Evolutionary conservation across 371 early-diverging fungal genomes (phyloP).

Genomic region (Blakeslea trispora): DNA sequence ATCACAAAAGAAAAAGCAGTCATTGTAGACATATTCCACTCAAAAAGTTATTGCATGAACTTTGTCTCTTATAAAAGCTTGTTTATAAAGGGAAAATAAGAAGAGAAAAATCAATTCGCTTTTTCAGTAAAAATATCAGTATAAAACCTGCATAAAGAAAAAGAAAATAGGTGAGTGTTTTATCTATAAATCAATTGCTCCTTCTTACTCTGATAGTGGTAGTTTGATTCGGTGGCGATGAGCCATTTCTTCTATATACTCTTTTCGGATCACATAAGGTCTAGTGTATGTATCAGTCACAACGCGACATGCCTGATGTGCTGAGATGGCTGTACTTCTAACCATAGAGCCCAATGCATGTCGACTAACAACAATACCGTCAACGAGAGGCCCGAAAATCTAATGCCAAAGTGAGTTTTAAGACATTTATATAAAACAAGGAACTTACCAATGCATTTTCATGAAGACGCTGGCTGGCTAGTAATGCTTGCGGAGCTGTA

Average conservation of each 20-base stretch:
- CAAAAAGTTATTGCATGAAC: too few species aligned
- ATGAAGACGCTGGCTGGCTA: conserved; percentile 42
- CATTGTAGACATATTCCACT: too few species aligned
- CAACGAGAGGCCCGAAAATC: conserved; percentile 72
- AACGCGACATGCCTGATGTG: conserved; percentile 62
- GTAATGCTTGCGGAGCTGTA: conserved; percentile 27
- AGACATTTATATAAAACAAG: too few species aligned
- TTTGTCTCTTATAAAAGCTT: too few species aligned
- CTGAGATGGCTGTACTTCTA: conserved; percentile 71
- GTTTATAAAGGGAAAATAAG: too few species aligned
- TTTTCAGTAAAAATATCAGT: conserved; percentile 22
- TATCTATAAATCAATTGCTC: too few species aligned
- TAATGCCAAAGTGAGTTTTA: too few species aligned
- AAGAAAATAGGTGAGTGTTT: too few species aligned
- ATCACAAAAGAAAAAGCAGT: neutral
- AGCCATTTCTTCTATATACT: conserved; percentile 62
- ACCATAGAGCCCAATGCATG: conserved; percentile 71
- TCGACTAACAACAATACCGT: conserved; percentile 72
- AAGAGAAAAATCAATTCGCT: neutral
- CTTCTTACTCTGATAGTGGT: conserved; percentile 49
- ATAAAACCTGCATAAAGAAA: conserved; percentile 16
- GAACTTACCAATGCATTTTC: conserved; percentile 51
- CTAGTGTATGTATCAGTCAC: conserved; percentile 59
- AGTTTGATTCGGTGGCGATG: conserved; percentile 50
- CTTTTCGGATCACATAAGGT: conserved; percentile 58